Percentiles rank a stretch among this genome's conserved stretches.
phyloP scores from a whole-genome alignment of 2,329 filamentous ascomycete species.

The Claviceps lovelessii region DNA sequence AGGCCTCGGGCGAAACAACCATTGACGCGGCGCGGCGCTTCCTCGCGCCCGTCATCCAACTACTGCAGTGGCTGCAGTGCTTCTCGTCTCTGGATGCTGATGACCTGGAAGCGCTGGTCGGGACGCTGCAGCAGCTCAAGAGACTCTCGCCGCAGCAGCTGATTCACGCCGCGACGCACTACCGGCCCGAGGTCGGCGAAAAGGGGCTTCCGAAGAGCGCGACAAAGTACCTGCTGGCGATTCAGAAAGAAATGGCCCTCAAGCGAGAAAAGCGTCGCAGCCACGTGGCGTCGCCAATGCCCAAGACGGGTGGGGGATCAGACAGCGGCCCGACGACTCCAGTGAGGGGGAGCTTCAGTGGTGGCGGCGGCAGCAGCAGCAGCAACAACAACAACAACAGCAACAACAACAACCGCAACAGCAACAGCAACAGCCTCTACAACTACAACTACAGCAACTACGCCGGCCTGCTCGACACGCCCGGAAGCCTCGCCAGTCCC shows the following conservation, averaged over 20 bases:
- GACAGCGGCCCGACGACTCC: slow-evolving; percentile 33
- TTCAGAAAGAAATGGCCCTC: slow-evolving; percentile 59
- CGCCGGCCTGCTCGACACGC: slow-evolving; percentile 26
- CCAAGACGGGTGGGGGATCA: slow-evolving; percentile 15
- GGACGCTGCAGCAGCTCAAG: slow-evolving; percentile 78
- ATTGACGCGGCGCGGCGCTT: slow-evolving; percentile 73
- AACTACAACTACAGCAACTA: not conserved
- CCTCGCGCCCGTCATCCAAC: slow-evolving; percentile 77
- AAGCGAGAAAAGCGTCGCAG: slow-evolving; percentile 41
- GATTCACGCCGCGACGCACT: slow-evolving; percentile 82
- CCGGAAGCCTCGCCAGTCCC: slow-evolving; percentile 27
- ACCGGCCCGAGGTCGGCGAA: slow-evolving; percentile 88
- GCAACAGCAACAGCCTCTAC: not conserved
- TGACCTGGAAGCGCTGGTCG: slow-evolving; percentile 75
- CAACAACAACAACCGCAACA: not conserved
- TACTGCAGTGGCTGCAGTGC: slow-evolving; percentile 94
- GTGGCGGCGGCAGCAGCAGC: slow-evolving; percentile 6
- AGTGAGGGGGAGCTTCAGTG: slow-evolving; percentile 24
- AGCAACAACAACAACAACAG: no score
- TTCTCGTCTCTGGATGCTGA: slow-evolving; percentile 82
- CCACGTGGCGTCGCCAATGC: slow-evolving; percentile 29
- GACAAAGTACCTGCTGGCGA: slow-evolving; percentile 67
- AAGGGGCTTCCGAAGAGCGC: slow-evolving; percentile 80
- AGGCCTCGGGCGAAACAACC: slow-evolving; percentile 70
- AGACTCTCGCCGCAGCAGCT: slow-evolving; percentile 75